phyloP scores from a whole-genome alignment of 257 asterid genomes.

The Craterostigma plantagineum region DNA sequence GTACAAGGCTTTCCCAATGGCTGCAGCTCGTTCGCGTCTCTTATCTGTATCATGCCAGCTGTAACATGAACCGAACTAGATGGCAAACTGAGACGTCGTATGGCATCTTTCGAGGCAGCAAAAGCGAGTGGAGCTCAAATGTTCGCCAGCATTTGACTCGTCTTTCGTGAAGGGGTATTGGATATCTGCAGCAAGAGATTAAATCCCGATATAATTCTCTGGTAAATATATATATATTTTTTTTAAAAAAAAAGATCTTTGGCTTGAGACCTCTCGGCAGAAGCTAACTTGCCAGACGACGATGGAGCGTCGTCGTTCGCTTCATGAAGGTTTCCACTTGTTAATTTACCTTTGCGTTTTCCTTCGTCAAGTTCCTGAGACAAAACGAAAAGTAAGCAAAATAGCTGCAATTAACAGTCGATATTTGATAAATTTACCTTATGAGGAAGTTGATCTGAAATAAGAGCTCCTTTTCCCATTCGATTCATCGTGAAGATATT shows the following conservation, averaged over 20 bases:
- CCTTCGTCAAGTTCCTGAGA: slow-evolving; percentile 5
- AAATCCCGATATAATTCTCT: background rate
- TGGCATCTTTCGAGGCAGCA: slow-evolving; percentile 47
- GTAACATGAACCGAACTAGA: slow-evolving; percentile 37
- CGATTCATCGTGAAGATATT: slow-evolving; percentile 24
- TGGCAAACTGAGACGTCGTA: slow-evolving; percentile 38
- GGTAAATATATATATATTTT: slow-evolving; percentile 7
- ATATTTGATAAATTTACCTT: slow-evolving; percentile 14
- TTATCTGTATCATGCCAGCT: slow-evolving; percentile 56
- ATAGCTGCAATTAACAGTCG: slow-evolving; percentile 16
- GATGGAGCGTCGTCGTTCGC: slow-evolving; percentile 18
- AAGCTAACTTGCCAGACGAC: slow-evolving; percentile 21
- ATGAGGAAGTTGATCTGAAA: slow-evolving; percentile 23
- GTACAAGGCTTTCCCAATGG: slow-evolving; percentile 29
- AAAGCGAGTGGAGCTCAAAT: slow-evolving; percentile 77
- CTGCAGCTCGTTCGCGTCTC: slow-evolving; percentile 17
- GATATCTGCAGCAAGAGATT: slow-evolving; percentile 24
- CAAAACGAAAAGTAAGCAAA: background rate
- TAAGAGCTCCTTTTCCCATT: slow-evolving; percentile 20
- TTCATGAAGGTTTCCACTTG: slow-evolving; percentile 16
- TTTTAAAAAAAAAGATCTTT: background rate
- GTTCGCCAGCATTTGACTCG: slow-evolving; percentile 70
- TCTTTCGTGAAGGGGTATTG: slow-evolving; percentile 42
- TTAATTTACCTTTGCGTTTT: slow-evolving; percentile 11
- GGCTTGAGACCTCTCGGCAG: slow-evolving; percentile 12